Evolutionary conservation across 192 early-diverging fungal genomes (phyloP).

Genomic region (Umbelopsis ramanniana): DNA sequence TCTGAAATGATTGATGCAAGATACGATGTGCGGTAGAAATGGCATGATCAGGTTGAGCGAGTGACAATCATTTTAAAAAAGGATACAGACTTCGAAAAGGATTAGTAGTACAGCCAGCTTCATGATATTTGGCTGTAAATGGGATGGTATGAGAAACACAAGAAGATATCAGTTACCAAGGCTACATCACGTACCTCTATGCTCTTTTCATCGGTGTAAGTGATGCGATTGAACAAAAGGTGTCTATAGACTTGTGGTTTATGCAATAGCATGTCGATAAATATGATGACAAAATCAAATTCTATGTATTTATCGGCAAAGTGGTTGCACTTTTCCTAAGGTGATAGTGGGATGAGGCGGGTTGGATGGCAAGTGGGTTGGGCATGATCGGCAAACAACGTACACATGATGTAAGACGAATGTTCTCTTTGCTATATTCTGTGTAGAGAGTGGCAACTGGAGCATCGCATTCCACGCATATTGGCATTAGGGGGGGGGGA

Average conservation of each 20-base stretch:
- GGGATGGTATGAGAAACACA: neutral
- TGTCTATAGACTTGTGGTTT: constrained; percentile 88
- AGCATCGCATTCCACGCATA: constrained; percentile 80
- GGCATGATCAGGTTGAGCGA: neutral
- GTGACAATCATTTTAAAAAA: constrained; percentile 22
- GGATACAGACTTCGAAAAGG: constrained; percentile 84
- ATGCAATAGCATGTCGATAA: constrained; percentile 91
- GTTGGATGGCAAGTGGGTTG: too few relatives aligned
- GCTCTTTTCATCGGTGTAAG: constrained; percentile 51
- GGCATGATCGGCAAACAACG: neutral
- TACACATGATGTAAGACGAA: constrained; percentile 82
- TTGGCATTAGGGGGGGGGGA: constrained; percentile 49
- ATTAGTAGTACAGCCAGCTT: constrained; percentile 82
- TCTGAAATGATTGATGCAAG: constrained; percentile 44
- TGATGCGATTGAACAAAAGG: constrained; percentile 80
- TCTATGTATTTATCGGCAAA: constrained; percentile 95
- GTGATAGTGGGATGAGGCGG: neutral
- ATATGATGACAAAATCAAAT: constrained; percentile 84
- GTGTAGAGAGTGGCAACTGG: constrained; percentile 74
- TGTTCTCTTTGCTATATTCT: constrained; percentile 83
- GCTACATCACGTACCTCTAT: neutral
- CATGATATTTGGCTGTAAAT: constrained; percentile 60
- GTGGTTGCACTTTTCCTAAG: constrained; percentile 68
- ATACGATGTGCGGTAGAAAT: neutral
- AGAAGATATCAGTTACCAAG: neutral